Evolutionary conservation across 2,329 filamentous ascomycete species (phyloP), one percentile per base, ranked within the genome.

Genomic region (Fusarium newnesense): DNA sequence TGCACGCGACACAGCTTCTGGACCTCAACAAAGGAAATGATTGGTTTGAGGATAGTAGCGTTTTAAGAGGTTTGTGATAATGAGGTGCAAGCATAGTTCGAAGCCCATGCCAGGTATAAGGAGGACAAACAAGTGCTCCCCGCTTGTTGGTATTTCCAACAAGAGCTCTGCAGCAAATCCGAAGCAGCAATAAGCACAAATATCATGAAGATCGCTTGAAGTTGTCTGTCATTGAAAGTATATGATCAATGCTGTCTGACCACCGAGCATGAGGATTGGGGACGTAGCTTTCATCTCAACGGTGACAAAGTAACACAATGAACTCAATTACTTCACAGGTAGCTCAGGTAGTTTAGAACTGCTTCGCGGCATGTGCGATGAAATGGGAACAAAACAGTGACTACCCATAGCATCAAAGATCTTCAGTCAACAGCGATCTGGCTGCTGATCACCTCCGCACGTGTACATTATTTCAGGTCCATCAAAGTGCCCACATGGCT

Each of bases 1-100:
- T 70, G 70, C 70, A 73, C 70, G 70, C 70, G 70, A 73, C 71
- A 74, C 71, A 59, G 44, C 40, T 49, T 64, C 63, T 50, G 24
- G 52, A 28, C 37, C 56, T 57, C 52, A 36, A 60, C 43, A 40
- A 36, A 16, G 26, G 50, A 21, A 34, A 36, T 69, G 62, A 74
- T 73, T 73, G 67, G 71, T n/a, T 28, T 12, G 15, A 67, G n/a
- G 12, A 21, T 36, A 18, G 16, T 39, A 36, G 21, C 37, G 42
- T 66, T 36, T 52, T 49, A 53, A 24, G 30, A 43, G 44, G 40
- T 47, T 56, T 52, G 61, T 28, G 52, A 60, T 47, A 60, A 46
- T 32, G n/a, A 65, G 56, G 37, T 59, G 54, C 69, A 72, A 28
- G 53, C 40, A 50, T 42, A 53, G 34, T 32, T 47, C 43, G 46